Percentiles rank a stretch among this genome's conserved stretches.
These are phyloP conservation scores for Dendrobium nobile DNA, from an alignment of 106 monocot genomes.

Conservation along the genomic window DNA sequence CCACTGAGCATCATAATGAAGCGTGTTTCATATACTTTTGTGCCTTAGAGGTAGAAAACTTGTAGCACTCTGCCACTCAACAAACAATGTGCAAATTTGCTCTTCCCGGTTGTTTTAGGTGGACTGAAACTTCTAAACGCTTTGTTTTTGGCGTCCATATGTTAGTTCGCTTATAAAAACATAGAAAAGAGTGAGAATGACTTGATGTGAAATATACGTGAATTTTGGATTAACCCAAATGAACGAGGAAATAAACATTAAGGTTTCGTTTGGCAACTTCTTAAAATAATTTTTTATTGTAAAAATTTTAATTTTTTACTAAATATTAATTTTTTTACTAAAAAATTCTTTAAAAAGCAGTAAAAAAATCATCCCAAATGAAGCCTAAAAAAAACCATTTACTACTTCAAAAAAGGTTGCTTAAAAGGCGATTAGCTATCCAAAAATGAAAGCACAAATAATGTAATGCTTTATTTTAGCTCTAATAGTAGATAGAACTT, in stretches of 20 bases:
- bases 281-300: no score
- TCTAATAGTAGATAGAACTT: background rate
- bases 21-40: background rate
- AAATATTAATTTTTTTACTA: no score
- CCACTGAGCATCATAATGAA: background rate
- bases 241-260: background rate
- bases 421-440: background rate
- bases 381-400: background rate
- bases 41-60: background rate
- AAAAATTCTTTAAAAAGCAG: no score
- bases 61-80: background rate
- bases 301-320: no score
- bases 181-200: background rate
- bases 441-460: background rate
- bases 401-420: background rate
- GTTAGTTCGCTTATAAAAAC: background rate
- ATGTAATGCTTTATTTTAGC: background rate
- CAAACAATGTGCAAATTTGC: background rate
- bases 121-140: background rate
- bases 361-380: no score
- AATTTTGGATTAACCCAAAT: background rate
- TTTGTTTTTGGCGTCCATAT: background rate
- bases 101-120: background rate
- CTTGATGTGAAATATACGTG: background rate
- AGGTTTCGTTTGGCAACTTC: no score